Conservation (phyloP, 176 grass and related monocot species). For the Olyra latifolia region DNA sequence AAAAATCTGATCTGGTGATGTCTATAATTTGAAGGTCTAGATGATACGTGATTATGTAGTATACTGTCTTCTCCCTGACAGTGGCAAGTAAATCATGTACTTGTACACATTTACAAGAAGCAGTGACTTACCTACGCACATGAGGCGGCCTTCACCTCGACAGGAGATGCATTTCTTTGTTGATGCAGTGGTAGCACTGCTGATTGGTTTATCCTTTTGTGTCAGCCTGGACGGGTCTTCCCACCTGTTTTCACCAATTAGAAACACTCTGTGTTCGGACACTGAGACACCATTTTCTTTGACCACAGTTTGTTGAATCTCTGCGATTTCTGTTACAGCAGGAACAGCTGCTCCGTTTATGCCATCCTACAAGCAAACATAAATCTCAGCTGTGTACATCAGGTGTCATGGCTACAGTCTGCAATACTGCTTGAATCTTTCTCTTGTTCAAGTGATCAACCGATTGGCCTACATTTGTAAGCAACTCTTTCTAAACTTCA, state of each 20-base stretch:
- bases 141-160: slow-evolving; percentile 71
- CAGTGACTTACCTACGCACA: slow-evolving; percentile 67
- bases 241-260: slow-evolving; percentile 96
- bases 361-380: slow-evolving; percentile 43
- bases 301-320: slow-evolving; percentile 51
- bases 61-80: not conserved
- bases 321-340: slow-evolving; percentile 46
- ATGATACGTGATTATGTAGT: not conserved
- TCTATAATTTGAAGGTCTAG: not conserved
- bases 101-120: not conserved
- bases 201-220: slow-evolving; percentile 45
- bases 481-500: not conserved
- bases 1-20: not conserved
- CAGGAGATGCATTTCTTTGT: slow-evolving; percentile 71
- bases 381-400: not conserved
- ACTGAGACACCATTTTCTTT: slow-evolving; percentile 49
- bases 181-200: slow-evolving; percentile 10
- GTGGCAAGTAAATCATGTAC: not conserved
- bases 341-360: slow-evolving; percentile 64
- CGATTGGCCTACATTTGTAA: not conserved
- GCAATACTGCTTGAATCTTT: not conserved
- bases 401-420: not conserved
- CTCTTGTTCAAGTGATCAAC: not conserved
- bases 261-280: slow-evolving; percentile 66
- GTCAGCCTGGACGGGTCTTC: slow-evolving; percentile 78